Percentiles rank a stretch among this genome's conserved stretches.
Conservation (phyloP, 306 rosid species). For the Abrus pulchellus region DNA sequence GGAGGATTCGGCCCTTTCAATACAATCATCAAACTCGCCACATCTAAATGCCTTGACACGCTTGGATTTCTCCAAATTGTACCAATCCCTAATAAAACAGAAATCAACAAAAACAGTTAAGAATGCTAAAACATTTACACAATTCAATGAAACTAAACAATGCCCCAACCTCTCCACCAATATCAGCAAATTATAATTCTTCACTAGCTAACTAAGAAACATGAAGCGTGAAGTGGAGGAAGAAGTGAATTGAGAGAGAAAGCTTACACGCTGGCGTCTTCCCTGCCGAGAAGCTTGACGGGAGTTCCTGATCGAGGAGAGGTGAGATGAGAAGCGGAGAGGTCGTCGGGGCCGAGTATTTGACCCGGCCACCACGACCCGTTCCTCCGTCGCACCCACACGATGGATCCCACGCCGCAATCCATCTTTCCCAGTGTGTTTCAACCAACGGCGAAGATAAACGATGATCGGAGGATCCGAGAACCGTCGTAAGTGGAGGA, state of each 20-base stretch:
- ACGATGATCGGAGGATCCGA: slow-evolving; percentile 46
- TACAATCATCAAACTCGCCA: slow-evolving; percentile 95
- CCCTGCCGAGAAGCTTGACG: slow-evolving; percentile 60
- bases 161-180: not conserved
- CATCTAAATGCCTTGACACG: slow-evolving; percentile 94
- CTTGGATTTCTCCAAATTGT: slow-evolving; percentile 96
- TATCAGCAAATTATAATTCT: slow-evolving; percentile 9
- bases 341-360: slow-evolving; percentile 54
- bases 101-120: not conserved
- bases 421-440: slow-evolving; percentile 35
- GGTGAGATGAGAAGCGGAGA: slow-evolving; percentile 58
- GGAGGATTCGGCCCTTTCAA: slow-evolving; percentile 82
- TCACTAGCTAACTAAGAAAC: slow-evolving; percentile 9
- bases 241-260: slow-evolving; percentile 1
- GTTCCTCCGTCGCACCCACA: slow-evolving; percentile 61
- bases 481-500: slow-evolving; percentile 49
- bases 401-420: slow-evolving; percentile 59
- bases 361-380: slow-evolving; percentile 72
- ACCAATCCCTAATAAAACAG: slow-evolving; percentile 75
- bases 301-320: slow-evolving; percentile 66
- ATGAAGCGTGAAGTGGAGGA: not conserved
- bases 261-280: slow-evolving; percentile 62
- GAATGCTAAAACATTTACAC: not conserved
- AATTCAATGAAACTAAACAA: not conserved
- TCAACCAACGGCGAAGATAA: slow-evolving; percentile 46